Base-by-base conservation (phyloP, 768 basidiomycete species). In the Pulveroboletus ravenelii region DNA sequence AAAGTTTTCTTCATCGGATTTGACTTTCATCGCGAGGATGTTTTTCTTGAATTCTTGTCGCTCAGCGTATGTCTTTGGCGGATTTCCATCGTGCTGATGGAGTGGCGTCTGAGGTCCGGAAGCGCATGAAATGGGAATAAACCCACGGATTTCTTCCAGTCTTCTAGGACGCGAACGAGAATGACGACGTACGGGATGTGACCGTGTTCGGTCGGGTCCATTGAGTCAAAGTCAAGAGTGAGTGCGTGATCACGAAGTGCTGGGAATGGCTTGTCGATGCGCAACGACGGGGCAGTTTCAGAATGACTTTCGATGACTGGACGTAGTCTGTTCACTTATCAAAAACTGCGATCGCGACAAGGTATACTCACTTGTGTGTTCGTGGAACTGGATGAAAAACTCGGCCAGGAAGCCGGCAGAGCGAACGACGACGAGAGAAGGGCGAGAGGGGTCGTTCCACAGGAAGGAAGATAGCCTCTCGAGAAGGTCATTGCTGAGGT, bases 1-100 rank as follows among this genome's bases (percentile, higher is more conserved):
- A 63, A 93, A 93, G 70, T 98, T 99, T 74, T 99, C 96, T 63
- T 98, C 93, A 63, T 99, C 96, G 0, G 70, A 58, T 60, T 91
- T 92, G 50, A 78, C 63, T 60, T 84, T 83, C 75, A 85, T 79
- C 1, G 71, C 71, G n/a, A 74, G 68, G 39, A 98, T 70, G 3
- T 47, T 48, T 31, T 78, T 70, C 62, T 93, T 93, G 76, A 97
- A 95, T 27, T 78, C 82, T 53, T 85, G 77, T 60, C 87, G 82
- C 58, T 96, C 89, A 1, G 74, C 75, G 31, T 64, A 71, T 29
- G 65, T 81, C 69, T 69, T 74, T 41, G 72, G 83, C 10, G 78
- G 71, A 1, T 71, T 69, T 15, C 83, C 87, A 47, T 74, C 75
- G 64, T 96, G 92, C 84, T 93, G 53, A 27, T 15, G 14, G 10